Percentiles rank a stretch among this genome's conserved stretches.
Conservation (phyloP, 352 stramenopile species). For the Pythium scleroteichum region DNA sequence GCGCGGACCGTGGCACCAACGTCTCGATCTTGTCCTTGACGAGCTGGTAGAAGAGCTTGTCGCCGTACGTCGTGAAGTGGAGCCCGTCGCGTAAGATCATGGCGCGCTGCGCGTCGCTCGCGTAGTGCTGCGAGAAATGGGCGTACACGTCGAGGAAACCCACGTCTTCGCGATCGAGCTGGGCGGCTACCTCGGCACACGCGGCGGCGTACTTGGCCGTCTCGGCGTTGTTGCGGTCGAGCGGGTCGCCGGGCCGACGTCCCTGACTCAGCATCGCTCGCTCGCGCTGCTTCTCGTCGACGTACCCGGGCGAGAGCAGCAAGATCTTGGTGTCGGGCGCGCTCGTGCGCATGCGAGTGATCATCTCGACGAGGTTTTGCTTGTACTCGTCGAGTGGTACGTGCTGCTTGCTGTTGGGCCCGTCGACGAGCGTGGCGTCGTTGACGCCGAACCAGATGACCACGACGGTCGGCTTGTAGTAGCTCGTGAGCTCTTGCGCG, state of each 20-base stretch:
- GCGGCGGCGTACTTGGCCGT: constrained; percentile 3
- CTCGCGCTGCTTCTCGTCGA: constrained; percentile 15
- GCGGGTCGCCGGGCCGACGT: neutral
- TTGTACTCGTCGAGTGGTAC: constrained; percentile 50
- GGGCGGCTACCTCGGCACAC: neutral
- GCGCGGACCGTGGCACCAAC: neutral
- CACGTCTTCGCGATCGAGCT: neutral
- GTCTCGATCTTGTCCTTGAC: constrained; percentile 14
- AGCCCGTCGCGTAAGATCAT: constrained; percentile 4
- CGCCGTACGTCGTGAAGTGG: constrained; percentile 7
- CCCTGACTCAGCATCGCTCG: neutral
- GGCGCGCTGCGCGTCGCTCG: constrained; percentile 6
- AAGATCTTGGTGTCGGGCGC: constrained; percentile 7
- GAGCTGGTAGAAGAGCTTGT: constrained; percentile 14
- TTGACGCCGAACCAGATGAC: constrained; percentile 56
- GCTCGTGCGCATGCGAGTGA: constrained; percentile 1
- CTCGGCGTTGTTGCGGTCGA: constrained; percentile 15
- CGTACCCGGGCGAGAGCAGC: constrained; percentile 9
- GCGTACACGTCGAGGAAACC: constrained; percentile 6
- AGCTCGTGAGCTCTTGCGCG: constrained; percentile 2
- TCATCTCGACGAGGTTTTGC: constrained; percentile 31
- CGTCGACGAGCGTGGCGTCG: constrained; percentile 47
- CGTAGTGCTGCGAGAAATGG: constrained; percentile 3
- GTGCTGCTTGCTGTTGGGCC: constrained; percentile 38
- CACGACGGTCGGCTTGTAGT: constrained; percentile 3